Conservation (phyloP, 2,329 filamentous ascomycete species). For the Xylariaceae sp. region DNA sequence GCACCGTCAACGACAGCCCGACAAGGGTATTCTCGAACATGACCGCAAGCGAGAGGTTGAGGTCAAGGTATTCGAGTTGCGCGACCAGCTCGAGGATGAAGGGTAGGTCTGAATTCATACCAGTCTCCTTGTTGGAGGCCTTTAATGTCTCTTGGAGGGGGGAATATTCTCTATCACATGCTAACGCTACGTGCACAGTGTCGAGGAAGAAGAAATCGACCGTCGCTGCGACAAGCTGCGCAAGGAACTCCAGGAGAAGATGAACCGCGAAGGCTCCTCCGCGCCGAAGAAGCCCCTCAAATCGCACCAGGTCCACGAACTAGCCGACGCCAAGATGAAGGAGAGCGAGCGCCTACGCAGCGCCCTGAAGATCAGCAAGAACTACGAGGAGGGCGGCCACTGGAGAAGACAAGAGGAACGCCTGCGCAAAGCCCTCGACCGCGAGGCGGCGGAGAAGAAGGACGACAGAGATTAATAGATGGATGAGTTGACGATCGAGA, state of each 20-base stretch:
- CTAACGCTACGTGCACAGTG: conserved; percentile 38
- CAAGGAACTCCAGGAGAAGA: conserved; percentile 54
- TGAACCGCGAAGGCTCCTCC: conserved; percentile 38
- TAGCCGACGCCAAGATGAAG: conserved; percentile 91
- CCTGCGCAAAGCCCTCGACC: conserved; percentile 41
- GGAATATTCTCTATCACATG: no score
- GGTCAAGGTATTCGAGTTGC: conserved; percentile 84
- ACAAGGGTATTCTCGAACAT: conserved; percentile 89
- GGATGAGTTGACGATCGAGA: neutral
- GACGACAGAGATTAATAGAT: conserved; percentile 4
- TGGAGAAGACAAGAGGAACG: conserved; percentile 81
- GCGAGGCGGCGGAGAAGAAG: conserved; percentile 26
- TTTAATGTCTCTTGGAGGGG: no score
- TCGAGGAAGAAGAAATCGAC: conserved; percentile 90
- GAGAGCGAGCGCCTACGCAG: conserved; percentile 85
- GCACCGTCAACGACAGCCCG: conserved; percentile 76
- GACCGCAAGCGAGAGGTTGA: conserved; percentile 88
- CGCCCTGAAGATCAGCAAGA: conserved; percentile 79
- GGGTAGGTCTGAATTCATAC: conserved; percentile 43
- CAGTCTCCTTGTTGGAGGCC: no score
- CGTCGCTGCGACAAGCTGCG: conserved; percentile 62
- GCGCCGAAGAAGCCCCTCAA: conserved; percentile 62
- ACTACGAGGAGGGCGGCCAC: conserved; percentile 81
- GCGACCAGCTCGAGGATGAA: conserved; percentile 88
- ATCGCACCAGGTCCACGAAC: conserved; percentile 89